phyloP scores from a whole-genome alignment of 495 filamentous ascomycete species.

The Penicillium subrubescens region DNA sequence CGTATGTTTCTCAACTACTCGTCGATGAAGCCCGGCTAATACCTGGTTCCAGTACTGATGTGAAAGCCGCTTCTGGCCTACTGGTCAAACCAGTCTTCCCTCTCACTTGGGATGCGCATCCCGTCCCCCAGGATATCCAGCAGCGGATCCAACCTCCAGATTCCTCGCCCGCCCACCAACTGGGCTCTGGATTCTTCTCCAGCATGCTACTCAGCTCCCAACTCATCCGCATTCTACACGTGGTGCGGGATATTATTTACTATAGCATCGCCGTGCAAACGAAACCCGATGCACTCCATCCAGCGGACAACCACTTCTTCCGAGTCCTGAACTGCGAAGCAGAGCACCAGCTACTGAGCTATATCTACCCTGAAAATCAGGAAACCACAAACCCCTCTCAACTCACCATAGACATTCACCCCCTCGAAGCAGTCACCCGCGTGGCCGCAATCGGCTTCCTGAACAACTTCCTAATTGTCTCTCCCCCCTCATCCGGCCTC shows the following conservation, averaged over 20 bases:
- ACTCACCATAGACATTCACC: slow-evolving; percentile 19
- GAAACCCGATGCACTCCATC: slow-evolving; percentile 12
- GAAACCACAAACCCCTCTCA: not conserved
- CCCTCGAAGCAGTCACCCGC: slow-evolving; percentile 34
- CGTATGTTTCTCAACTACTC: slow-evolving; percentile 19
- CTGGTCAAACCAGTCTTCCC: slow-evolving; percentile 42
- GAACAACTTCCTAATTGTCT: slow-evolving; percentile 38
- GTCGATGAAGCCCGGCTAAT: not conserved
- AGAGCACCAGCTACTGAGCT: slow-evolving; percentile 41
- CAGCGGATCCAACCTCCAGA: slow-evolving; percentile 29
- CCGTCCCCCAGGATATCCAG: slow-evolving; percentile 29
- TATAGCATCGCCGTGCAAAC: slow-evolving; percentile 25
- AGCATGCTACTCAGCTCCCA: slow-evolving; percentile 28
- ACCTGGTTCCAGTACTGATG: slow-evolving; percentile 28
- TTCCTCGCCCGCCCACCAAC: slow-evolving; percentile 26
- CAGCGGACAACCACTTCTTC: slow-evolving; percentile 32
- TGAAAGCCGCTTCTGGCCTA: slow-evolving; percentile 38
- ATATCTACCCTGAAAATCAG: slow-evolving; percentile 26
- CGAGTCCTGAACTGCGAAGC: slow-evolving; percentile 33
- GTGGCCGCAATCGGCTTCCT: slow-evolving; percentile 36
- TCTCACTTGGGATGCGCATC: slow-evolving; percentile 33
- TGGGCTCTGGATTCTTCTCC: slow-evolving; percentile 30
- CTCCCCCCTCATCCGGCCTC: slow-evolving; percentile 35
- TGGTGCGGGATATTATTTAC: slow-evolving; percentile 32
- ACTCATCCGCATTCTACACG: slow-evolving; percentile 26